phyloP scores from a whole-genome alignment of 1,139 yeast genomes.

The Zygoascus sp. region DNA sequence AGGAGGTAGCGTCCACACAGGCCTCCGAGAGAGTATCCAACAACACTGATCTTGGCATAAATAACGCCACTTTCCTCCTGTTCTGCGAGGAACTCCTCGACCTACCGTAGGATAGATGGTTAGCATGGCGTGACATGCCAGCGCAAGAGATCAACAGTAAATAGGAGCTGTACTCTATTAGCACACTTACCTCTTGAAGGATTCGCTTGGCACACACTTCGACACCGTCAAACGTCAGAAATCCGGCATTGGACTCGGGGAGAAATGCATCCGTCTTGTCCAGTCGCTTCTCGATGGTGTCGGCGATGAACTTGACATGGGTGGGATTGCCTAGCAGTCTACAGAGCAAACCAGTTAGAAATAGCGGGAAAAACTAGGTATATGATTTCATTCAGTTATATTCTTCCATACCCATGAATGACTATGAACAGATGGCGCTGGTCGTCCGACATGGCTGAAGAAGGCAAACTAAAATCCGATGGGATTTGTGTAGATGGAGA shows the following conservation, averaged over 20 bases:
- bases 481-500: not conserved
- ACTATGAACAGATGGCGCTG: slow-evolving; percentile 61
- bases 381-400: no score
- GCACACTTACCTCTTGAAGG: slow-evolving; percentile 49
- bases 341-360: no score
- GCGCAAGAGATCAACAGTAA: not conserved
- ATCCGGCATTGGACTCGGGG: slow-evolving; percentile 65
- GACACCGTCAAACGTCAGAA: slow-evolving; percentile 85
- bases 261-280: slow-evolving; percentile 49
- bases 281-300: slow-evolving; percentile 43
- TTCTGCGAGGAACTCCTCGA: not conserved
- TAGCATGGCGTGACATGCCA: no score
- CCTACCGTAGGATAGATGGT: no score
- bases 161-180: no score
- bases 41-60: slow-evolving; percentile 40
- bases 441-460: not conserved
- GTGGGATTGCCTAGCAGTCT: slow-evolving; percentile 78
- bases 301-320: slow-evolving; percentile 61
- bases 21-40: slow-evolving; percentile 56
- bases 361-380: no score
- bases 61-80: slow-evolving; percentile 18
- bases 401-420: slow-evolving; percentile 56
- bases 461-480: not conserved
- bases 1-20: slow-evolving; percentile 57
- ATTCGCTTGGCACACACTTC: slow-evolving; percentile 66